Conservation (phyloP, 176 grass and related monocot species). For the Hordeum marinum region DNA sequence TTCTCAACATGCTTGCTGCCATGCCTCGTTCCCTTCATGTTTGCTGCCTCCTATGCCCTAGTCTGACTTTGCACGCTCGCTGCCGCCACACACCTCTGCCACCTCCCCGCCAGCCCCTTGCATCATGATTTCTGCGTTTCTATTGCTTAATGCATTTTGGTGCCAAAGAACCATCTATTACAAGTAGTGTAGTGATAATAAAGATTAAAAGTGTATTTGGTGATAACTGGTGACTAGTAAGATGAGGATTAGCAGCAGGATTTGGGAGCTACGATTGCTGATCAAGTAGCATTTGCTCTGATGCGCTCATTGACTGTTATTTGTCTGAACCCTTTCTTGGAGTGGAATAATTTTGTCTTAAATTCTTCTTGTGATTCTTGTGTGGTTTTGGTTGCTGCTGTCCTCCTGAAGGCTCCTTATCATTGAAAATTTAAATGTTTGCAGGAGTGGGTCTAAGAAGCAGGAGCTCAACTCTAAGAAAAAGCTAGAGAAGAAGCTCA, state of each 20-base stretch:
- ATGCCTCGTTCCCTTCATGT: neutral
- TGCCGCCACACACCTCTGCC: neutral
- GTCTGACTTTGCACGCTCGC: neutral
- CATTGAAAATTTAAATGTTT: conserved; percentile 15
- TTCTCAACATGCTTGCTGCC: neutral
- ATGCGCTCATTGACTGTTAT: neutral
- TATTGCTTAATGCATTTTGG: too few species aligned
- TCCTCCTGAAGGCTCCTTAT: conserved; percentile 3
- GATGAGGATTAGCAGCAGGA: neutral
- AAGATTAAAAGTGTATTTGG: neutral
- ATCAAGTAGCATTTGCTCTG: neutral
- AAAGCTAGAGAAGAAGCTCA: conserved; percentile 42
- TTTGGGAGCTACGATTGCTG: neutral
- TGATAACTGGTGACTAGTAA: neutral
- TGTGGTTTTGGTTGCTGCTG: neutral
- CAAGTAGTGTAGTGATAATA: too few species aligned
- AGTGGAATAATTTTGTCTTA: neutral
- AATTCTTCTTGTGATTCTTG: neutral
- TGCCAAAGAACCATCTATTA: too few species aligned
- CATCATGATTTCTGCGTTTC: too few species aligned
- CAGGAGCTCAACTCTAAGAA: conserved; percentile 47
- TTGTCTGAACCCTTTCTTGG: neutral
- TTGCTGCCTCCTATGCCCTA: neutral
- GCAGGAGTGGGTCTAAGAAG: conserved; percentile 40
- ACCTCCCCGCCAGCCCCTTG: neutral